Base-by-base conservation (phyloP, 306 rosid genomes). In the Lathyrus tuberosus region DNA sequence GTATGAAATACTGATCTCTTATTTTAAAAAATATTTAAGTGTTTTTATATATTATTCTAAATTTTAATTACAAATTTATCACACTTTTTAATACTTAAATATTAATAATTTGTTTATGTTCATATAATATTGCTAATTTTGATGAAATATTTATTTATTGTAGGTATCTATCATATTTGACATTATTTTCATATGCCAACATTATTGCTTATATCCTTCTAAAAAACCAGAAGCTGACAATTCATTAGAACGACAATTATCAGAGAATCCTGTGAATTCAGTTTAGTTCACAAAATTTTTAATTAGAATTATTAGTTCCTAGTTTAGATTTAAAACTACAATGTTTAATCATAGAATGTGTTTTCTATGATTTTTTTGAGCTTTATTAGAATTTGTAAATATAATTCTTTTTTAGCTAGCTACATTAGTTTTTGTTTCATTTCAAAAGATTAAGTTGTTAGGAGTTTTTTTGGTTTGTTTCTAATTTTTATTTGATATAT, bases 141-240 rank as follows among this genome's bases (percentile, higher is more conserved):
- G 10, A 26, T 43, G 46, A 10, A 58, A 52, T 14, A 44, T 63
- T 70, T 41, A 10, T 46, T n/a, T 8, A 30, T 75, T 79, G 81
- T 85, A 89, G 92, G 80, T 89, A 16, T 75, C 89, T 49, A 67
- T 89, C 47, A 65, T 82, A 66, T 89, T 83, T 77, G 93, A 89
- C 77, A 69, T 85, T 41, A 35, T 75, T 65, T 75, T 75, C 67
- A 44, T 65, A 2, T 66, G 41, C 61, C 79, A 75, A 66, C 79
- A 75, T 33, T 75, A 66, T 75, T 10, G 51, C 4, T n/a, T 75
- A 18, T 75, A 75, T 75, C 79, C 20, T 14, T 4, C 38, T 40
- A 74, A 44, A 44, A 54, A 15, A 63, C 30, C 65, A 40, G 48
- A 53, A 17, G 10, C 67, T 10, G 28, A 16, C 47, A 74, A 67